Evolutionary conservation across 1,139 yeast genomes (phyloP), one percentile per base, ranked within the genome.

Genomic region (Lodderomyces orthopsilosis): DNA sequence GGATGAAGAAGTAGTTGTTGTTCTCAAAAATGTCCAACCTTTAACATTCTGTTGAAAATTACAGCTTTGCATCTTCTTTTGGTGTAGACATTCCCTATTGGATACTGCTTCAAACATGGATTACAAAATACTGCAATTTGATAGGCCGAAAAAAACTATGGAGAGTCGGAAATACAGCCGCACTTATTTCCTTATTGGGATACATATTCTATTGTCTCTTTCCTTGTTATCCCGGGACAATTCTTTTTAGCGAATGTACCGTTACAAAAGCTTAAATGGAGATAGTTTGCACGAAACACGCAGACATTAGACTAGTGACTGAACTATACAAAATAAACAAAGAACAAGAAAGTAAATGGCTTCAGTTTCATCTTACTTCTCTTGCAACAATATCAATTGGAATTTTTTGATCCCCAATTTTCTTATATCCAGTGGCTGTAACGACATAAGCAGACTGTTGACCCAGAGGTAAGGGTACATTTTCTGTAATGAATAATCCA

Each of bases 311-410:
- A 4, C n/a, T 8, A 24, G 27, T 10, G 27, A 24, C 4, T 24
- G n/a, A 21, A 21, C 23, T 21, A 21, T 21, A 21, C 23, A n/a
- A n/a, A n/a, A 21, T 21, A 6, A 21, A 21, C 23, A 21, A 21
- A 5, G 23, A 21, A 21, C 23, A 21, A n/a, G n/a, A n/a, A n/a
- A n/a, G n/a, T n/a, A n/a, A n/a, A n/a, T n/a, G n/a, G n/a, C n/a
- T n/a, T n/a, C n/a, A n/a, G n/a, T n/a, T n/a, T 30, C 34, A 30
- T 30, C 19, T 30, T n/a, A 30, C 34, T 15, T 30, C 37, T 34
- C 37, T 35, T 23, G 37, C 37, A 23, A 35, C 27, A 22, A 35
- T 35, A 21, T 35, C 37, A 35, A 35, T 35, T 12, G 37, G 37
- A 22, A 35, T 35, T n/a, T 22, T 22, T 23, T 35, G 26, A 22